Evolutionary conservation across 1,139 yeast genomes (phyloP).

Genomic region (Geotrichum candidum): DNA sequence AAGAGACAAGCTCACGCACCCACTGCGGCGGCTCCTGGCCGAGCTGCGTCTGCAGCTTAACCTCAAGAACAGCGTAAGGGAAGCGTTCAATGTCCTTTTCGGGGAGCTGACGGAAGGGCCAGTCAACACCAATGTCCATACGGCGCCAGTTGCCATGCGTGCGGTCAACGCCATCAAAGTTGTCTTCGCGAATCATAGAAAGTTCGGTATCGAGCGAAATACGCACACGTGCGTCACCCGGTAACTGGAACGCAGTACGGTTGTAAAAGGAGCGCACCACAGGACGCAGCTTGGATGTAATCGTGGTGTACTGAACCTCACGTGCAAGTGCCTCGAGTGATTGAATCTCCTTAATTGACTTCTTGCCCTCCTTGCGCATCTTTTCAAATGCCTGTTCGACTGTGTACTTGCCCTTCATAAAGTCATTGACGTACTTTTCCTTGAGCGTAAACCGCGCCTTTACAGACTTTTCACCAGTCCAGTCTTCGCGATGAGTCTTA

Average conservation of each 20-base stretch:
- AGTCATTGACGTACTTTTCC: slow-evolving; percentile 83
- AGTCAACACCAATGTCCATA: slow-evolving; percentile 96
- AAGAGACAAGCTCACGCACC: slow-evolving; percentile 86
- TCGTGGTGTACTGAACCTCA: slow-evolving; percentile 84
- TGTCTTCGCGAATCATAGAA: slow-evolving; percentile 93
- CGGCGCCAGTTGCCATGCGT: slow-evolving; percentile 95
- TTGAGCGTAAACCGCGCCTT: slow-evolving; percentile 91
- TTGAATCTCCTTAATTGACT: slow-evolving; percentile 79
- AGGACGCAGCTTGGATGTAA: slow-evolving; percentile 81
- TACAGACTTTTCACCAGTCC: slow-evolving; percentile 99
- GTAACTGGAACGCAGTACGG: slow-evolving; percentile 97
- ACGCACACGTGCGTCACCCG: slow-evolving; percentile 98
- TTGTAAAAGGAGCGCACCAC: slow-evolving; percentile 93
- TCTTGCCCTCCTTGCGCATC: slow-evolving; percentile 87
- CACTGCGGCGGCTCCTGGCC: slow-evolving; percentile 98
- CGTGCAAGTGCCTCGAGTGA: slow-evolving; percentile 85
- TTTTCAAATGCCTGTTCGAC: slow-evolving; percentile 88
- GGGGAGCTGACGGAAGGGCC: slow-evolving; percentile 82
- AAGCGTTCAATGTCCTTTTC: slow-evolving; percentile 83
- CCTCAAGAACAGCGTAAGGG: slow-evolving; percentile 96
- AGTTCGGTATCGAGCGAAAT: slow-evolving; percentile 94
- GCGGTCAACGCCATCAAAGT: slow-evolving; percentile 88
- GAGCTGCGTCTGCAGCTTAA: slow-evolving; percentile 90
- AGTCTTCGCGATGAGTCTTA: slow-evolving; percentile 96
- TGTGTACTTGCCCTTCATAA: slow-evolving; percentile 75